Evolutionary conservation across 331 rosid genomes (phyloP), one percentile per base, ranked within the genome.

Genomic region (Acacia concinna): DNA sequence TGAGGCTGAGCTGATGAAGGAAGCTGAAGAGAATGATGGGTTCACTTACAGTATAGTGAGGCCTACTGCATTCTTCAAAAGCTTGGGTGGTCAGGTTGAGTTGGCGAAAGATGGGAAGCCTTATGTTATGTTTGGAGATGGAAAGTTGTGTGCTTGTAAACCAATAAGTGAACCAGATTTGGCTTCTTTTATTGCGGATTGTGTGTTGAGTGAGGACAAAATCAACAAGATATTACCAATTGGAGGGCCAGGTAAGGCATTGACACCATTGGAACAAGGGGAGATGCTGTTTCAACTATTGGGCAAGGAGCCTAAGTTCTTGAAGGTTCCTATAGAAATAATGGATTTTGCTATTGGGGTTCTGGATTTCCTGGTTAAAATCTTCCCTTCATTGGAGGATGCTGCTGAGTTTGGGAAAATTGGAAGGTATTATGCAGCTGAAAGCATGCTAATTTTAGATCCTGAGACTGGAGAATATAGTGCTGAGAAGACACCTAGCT

Each of bases 111-210:
- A 87, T 71, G 96, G 96, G 31, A 91, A 91, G 85, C 96, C 96
- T 21, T 91, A 89, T 80, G 96, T 91, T 38, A 91, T 91, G 93
- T 91, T 91, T 85, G 96, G 96, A 47, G 96, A 91, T 81, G 96
- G 96, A 65, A 88, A 84, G 76, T 76, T 91, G 84, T 91, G 93
- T 74, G 90, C 93, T 62, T 89, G 96, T 54, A 91, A 91, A 80
- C 96, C 93, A 18, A 91, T 91, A 5, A 89, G 96, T 10, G 91
- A 91, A 84, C 51, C 68, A 3, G 93, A 91, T 79, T 87, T 91
- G 79, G 96, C 93, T 23, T 87, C 96, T 0, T 91, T 91, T 75
- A 89, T 91, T 27, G 84, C 81, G 0, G 96, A 90, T 74, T 88
- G 96, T 44, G 91, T 85, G 60, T 62, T 90, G 75, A 76, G 85